These are phyloP conservation scores for Puccinia novopanici DNA, from an alignment of 1,284 basidiomycete species.

Conservation along the genomic window DNA sequence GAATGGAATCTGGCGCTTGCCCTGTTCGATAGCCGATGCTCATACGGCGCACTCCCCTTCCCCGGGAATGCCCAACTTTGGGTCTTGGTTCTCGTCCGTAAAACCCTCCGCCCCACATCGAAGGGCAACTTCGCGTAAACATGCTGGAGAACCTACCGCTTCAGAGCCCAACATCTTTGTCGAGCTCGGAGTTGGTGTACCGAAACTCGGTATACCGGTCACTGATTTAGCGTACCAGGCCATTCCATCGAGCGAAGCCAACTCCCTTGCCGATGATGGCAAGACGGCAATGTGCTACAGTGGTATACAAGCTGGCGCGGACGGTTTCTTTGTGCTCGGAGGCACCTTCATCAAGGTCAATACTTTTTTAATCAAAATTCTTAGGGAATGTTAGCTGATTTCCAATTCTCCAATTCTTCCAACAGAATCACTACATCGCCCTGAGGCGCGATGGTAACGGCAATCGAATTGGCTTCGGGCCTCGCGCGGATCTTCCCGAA, in stretches of 20 bases:
- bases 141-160: neutral
- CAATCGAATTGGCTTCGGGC: constrained; percentile 28
- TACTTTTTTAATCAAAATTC: neutral
- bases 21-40: neutral
- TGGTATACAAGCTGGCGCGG: constrained; percentile 38
- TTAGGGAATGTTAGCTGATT: neutral
- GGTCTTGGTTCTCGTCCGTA: neutral
- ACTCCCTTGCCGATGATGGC: neutral
- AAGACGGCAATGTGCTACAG: constrained; percentile 38
- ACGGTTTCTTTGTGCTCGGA: constrained; percentile 40
- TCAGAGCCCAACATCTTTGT: constrained; percentile 18
- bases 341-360: constrained; percentile 50
- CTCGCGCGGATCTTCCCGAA: constrained; percentile 27
- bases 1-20: constrained; percentile 42
- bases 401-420: neutral
- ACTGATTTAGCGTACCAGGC: constrained; percentile 41
- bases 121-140: neutral
- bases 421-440: constrained; percentile 44
- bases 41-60: neutral
- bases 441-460: neutral
- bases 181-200: constrained; percentile 32
- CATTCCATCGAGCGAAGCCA: neutral
- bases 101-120: neutral
- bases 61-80: neutral
- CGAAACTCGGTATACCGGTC: constrained; percentile 36